Conservation (phyloP, 805 yeast genomes). For the Lipomyces orientalis region DNA sequence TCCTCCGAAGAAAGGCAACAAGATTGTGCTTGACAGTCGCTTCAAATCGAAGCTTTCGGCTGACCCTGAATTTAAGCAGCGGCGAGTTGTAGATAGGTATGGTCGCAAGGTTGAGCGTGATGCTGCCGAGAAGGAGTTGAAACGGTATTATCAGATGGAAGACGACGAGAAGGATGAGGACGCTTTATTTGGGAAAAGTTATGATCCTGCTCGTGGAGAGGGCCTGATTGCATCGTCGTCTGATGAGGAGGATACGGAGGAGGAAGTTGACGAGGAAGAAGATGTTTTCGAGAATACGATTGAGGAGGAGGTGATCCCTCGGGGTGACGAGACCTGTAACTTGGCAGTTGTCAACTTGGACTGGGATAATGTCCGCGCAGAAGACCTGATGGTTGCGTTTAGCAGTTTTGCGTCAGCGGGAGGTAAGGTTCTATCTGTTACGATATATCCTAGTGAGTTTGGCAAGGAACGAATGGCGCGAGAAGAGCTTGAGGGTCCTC, state of each 20-base stretch:
- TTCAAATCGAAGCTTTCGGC: slow-evolving; percentile 70
- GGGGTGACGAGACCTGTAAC: slow-evolving; percentile 80
- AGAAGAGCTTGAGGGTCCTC: slow-evolving; percentile 93
- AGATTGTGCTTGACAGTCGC: slow-evolving; percentile 83
- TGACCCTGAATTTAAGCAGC: slow-evolving; percentile 61
- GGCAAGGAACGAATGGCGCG: slow-evolving; percentile 90
- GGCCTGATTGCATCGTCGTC: slow-evolving; percentile 42
- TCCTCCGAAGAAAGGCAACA: slow-evolving; percentile 70
- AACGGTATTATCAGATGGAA: slow-evolving; percentile 66
- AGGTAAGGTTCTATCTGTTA: slow-evolving; percentile 70
- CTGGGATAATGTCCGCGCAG: slow-evolving; percentile 93
- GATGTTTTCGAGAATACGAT: slow-evolving; percentile 40
- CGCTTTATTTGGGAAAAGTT: slow-evolving; percentile 25
- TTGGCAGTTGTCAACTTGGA: slow-evolving; percentile 95
- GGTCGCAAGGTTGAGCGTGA: slow-evolving; percentile 72
- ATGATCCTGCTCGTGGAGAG: slow-evolving; percentile 49
- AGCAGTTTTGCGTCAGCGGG: slow-evolving; percentile 79
- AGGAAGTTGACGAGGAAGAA: slow-evolving; percentile 34
- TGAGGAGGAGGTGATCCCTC: slow-evolving; percentile 72
- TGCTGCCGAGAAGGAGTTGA: slow-evolving; percentile 56
- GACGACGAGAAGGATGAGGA: slow-evolving; percentile 42
- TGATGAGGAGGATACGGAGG: slow-evolving; percentile 44
- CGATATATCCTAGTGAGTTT: slow-evolving; percentile 85
- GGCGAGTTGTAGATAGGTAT: slow-evolving; percentile 77
- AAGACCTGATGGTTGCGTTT: slow-evolving; percentile 88